phyloP scores from a whole-genome alignment of 2,329 filamentous ascomycete species.

The Penicillium digitatum region DNA sequence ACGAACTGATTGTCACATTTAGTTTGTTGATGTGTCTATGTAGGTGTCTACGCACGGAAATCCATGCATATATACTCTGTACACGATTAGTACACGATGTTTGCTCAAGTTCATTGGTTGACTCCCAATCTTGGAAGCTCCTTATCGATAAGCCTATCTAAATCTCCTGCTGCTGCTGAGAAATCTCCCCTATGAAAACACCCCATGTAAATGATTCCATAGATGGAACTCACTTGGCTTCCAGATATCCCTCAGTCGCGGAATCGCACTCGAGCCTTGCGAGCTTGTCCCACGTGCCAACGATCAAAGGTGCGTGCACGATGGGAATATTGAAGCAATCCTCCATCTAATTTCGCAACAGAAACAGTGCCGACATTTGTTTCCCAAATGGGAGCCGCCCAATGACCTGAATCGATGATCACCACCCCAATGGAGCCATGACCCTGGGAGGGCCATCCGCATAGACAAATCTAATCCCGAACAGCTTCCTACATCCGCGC shows the following conservation, averaged over 20 bases:
- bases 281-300: constrained; percentile 33
- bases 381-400: constrained; percentile 9
- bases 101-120: background rate
- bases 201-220: background rate
- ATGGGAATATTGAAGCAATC: background rate
- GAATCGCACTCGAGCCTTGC: constrained; percentile 28
- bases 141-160: constrained; percentile 16
- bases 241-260: constrained; percentile 34
- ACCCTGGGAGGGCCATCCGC: background rate
- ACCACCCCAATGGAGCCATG: background rate
- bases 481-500: background rate
- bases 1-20: background rate
- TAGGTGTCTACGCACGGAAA: background rate
- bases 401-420: background rate
- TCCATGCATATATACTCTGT: background rate
- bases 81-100: background rate
- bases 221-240: constrained; percentile 37
- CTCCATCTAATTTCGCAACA: constrained; percentile 9
- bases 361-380: constrained; percentile 35
- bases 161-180: background rate
- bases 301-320: constrained; percentile 29
- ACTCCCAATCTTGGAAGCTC: background rate
- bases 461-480: background rate
- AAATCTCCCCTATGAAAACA: background rate
- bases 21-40: background rate